Evolutionary conservation across 1,139 yeast genomes (phyloP).

Genomic region (Candida sp.): DNA sequence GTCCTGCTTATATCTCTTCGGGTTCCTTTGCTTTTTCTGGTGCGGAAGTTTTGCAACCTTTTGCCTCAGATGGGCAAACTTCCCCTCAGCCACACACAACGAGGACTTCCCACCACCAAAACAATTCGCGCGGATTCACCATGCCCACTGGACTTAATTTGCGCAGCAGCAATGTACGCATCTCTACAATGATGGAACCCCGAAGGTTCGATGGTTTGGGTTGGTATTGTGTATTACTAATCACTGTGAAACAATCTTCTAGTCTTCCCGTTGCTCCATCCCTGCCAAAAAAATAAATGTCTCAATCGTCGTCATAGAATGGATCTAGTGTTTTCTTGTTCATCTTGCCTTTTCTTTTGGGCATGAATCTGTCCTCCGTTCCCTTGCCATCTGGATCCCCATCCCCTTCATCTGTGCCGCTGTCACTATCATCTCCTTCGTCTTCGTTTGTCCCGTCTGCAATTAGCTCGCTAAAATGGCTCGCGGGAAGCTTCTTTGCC

Average conservation of each 20-base stretch:
- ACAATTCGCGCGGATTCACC: not conserved
- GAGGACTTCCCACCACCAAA: not conserved
- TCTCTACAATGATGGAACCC: not conserved
- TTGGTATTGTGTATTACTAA: not conserved
- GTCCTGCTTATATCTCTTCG: too few species aligned
- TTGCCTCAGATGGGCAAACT: not conserved
- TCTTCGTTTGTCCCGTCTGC: not conserved
- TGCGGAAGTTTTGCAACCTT: not conserved
- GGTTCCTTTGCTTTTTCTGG: not conserved
- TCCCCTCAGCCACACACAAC: not conserved
- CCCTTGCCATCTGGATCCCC: constrained; percentile 1
- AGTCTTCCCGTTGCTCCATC: too few species aligned
- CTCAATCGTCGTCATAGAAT: constrained; percentile 4
- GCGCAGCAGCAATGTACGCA: not conserved
- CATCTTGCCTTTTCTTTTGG: not conserved
- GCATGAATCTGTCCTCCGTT: not conserved
- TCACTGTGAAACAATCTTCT: too few species aligned
- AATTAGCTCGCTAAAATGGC: not conserved
- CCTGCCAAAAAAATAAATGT: not conserved
- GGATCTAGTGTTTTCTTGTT: constrained; percentile 1
- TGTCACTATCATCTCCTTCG: constrained; percentile 5
- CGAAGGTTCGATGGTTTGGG: too few species aligned
- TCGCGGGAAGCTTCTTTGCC: not conserved
- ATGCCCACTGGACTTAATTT: not conserved
- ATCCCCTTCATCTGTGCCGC: constrained; percentile 4